phyloP scores from a whole-genome alignment of 805 yeast species.

The Pichia membranifaciens region DNA sequence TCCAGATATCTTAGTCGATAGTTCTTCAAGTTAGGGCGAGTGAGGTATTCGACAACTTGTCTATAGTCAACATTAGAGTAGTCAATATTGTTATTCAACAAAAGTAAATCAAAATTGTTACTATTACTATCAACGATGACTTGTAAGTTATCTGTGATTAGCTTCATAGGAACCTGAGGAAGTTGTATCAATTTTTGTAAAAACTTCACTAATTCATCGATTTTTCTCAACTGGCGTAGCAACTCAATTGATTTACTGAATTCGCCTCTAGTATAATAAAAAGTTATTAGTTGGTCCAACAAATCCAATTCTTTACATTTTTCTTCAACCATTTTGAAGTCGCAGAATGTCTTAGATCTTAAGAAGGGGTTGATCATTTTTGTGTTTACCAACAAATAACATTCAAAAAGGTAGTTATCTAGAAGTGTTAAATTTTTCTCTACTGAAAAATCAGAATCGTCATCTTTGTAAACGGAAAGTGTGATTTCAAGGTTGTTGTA shows the following conservation, averaged over 20 bases:
- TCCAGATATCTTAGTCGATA: constrained; percentile 47
- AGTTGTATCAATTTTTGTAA: constrained; percentile 41
- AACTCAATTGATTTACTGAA: constrained; percentile 66
- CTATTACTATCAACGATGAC: constrained; percentile 42
- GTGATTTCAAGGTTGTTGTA: constrained; percentile 45
- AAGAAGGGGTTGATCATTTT: constrained; percentile 78
- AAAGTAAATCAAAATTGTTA: constrained; percentile 42
- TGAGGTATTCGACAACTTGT: constrained; percentile 49
- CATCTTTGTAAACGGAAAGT: constrained; percentile 33
- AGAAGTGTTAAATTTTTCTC: constrained; percentile 40
- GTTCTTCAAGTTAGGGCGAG: constrained; percentile 15
- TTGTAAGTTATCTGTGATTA: constrained; percentile 51
- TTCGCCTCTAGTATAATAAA: constrained; percentile 54
- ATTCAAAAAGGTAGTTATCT: constrained; percentile 73
- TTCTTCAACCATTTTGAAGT: constrained; percentile 52
- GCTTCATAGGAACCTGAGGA: constrained; percentile 38
- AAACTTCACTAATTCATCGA: constrained; percentile 29
- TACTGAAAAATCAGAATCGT: constrained; percentile 11
- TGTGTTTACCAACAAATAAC: constrained; percentile 65
- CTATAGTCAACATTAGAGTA: constrained; percentile 25
- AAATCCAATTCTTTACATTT: constrained; percentile 43
- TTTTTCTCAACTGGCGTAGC: constrained; percentile 34
- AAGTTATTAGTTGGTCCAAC: constrained; percentile 69
- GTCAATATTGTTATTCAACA: constrained; percentile 60
- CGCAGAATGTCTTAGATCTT: constrained; percentile 70